Base-by-base conservation (phyloP, 2,329 filamentous ascomycete species). In the Xylariaceae sp. region DNA sequence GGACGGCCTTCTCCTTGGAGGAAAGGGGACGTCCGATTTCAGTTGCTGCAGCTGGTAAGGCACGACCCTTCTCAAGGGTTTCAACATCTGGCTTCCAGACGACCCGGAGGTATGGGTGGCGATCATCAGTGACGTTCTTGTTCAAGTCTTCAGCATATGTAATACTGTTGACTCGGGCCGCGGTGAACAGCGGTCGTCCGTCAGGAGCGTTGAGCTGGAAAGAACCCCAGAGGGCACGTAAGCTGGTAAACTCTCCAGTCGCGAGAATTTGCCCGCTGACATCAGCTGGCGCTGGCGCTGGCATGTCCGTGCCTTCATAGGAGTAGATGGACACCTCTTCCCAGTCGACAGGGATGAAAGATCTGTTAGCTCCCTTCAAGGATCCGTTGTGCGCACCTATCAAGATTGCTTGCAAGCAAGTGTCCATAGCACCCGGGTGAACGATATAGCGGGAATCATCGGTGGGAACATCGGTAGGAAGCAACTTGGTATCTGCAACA, bases 381-480 rank as follows among this genome's bases (percentile, higher is more conserved):
- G 50, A 47, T 24, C 51, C 51, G 15, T 50, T 47, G 24, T 54
- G 46, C 10, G 45, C 50, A 20, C 26, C 55, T 8, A 58, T 53
- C 24, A 51, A 16, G 1, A 42, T 27, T 2, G 37, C 44, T 21
- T 56, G 50, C 10, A 57, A 32, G 36, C 37, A 47, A 4, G 40
- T 41, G 26, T 58, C 56, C 41, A 58, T 46, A 3, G 36, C 36
- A 2, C 42, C 52, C 2, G 56, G 56, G 21, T 58, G 56, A 20
- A 58, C 42, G 20, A 54, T 51, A 23, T 58, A 58, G 23, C 48
- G 39, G n/a, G 56, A 58, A 18, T 55, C 47, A 13, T 52, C 43
- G 6, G 46, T 51, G 13, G 52, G 33, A 20, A 50, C 33, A 16
- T 39, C 27, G 15, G 21, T 46, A 24, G 47, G 56, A 30, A 50